Percentiles rank a stretch among this genome's conserved stretches.
Conservation (phyloP, 345 rosid genomes). For the Corchorus olitorius region DNA sequence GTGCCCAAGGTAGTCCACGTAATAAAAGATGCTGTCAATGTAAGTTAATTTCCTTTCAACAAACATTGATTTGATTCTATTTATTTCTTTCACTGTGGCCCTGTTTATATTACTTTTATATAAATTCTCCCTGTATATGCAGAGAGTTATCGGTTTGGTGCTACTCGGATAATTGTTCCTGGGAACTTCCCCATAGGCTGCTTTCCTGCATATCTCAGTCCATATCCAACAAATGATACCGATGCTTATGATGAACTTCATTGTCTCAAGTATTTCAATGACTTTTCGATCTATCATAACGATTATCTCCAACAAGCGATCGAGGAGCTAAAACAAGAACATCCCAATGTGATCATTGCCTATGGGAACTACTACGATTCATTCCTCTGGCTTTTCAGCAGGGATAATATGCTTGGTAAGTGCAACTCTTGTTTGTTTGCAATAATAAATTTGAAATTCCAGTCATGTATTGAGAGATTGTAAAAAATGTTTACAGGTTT, state of each 20-base stretch:
- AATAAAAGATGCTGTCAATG: not conserved
- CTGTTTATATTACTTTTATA: too few species aligned
- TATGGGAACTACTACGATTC: too few species aligned
- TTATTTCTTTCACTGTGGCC: not conserved
- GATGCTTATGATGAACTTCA: constrained; percentile 15
- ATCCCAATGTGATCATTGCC: constrained; percentile 17
- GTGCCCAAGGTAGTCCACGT: constrained; percentile 16
- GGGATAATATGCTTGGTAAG: too few species aligned
- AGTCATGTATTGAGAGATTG: too few species aligned
- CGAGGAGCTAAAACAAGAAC: not conserved
- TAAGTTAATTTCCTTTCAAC: not conserved
- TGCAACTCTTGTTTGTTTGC: too few species aligned
- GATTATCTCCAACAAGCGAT: constrained; percentile 27
- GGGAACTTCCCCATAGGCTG: constrained; percentile 21
- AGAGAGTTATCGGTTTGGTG: constrained; percentile 25
- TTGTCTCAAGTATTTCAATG: constrained; percentile 20
- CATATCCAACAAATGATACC: constrained; percentile 5
- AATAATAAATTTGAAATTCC: too few species aligned
- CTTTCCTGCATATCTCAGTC: constrained; percentile 18
- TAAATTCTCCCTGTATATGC: too few species aligned
- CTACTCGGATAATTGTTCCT: constrained; percentile 8
- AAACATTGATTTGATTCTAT: not conserved
- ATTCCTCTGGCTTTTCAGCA: too few species aligned
- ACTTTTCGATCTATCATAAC: constrained; percentile 20
- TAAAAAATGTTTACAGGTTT: too few species aligned